Evolutionary conservation across 2,329 filamentous ascomycete genomes (phyloP), one percentile per base, ranked within the genome.

Genomic region (Cytospora piceae): DNA sequence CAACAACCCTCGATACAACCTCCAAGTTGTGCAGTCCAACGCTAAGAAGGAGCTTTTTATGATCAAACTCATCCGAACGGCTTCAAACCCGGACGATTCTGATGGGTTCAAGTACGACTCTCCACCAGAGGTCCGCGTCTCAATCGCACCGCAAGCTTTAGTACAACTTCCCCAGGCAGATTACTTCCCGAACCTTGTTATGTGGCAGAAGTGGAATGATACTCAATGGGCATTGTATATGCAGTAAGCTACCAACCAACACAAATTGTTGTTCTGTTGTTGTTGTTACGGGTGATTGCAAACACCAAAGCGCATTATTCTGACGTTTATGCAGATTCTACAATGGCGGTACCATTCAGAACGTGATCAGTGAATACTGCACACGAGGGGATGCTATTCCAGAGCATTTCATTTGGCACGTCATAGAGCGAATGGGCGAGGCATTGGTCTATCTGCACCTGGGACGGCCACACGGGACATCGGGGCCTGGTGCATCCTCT

Each of bases 71-170:
- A 8, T 59, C 8, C 17, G 29, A 5, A 49, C 17, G 14, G 22
- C 24, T 29, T 20, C 17, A 6, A 27, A 15, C 11, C 11, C 42
- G 12, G 22, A 46, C 8, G 55, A 58, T 31, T 24, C 37, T 29
- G 32, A 58, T 24, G 57, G 27, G 20, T 59, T 59, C 27, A 49
- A 42, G 12, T 49, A 32, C 15, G 39, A 59, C 4, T 4, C 32
- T 15, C 57, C 57, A 59, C 57, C 57, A 31, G 57, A 59, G 39
- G 2, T 59, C 27, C 57, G 57, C 42, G 42, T 59, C 32, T 59
- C 57, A 2, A 59, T 37, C 12, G 31, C 39, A 3, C 57, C 57
- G n/a, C 39, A 32, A n/a, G 57, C 57, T 8, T 8, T 49, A 22
- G 39, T 31, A 32, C 39, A 3, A 4, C 22, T 59, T 22, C 29